Evolutionary conservation across 768 basidiomycete genomes (phyloP).

Genomic region (Amanita phalloides): DNA sequence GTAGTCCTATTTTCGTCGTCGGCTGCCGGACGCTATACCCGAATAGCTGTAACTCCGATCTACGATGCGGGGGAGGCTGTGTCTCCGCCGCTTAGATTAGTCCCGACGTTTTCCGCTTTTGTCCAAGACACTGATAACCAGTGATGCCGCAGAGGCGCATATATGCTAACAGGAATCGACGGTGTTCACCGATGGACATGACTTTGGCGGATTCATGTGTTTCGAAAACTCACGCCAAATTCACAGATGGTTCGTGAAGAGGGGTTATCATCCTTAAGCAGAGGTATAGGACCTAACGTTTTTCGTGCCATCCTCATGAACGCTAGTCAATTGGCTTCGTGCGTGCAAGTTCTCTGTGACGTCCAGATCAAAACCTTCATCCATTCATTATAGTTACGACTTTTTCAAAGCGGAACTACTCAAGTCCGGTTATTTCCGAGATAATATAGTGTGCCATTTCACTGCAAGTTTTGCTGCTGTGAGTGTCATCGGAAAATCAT

Average conservation of each 20-base stretch:
- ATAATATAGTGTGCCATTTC: conserved; percentile 79
- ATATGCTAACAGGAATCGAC: neutral
- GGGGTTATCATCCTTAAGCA: conserved; percentile 60
- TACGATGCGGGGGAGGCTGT: conserved; percentile 1
- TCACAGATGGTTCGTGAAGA: conserved; percentile 81
- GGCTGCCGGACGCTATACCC: neutral
- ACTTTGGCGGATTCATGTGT: neutral
- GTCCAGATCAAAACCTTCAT: neutral
- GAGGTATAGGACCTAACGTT: conserved; percentile 79
- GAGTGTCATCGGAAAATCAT: conserved; percentile 15
- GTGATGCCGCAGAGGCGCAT: neutral
- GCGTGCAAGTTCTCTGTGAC: conserved; percentile 17
- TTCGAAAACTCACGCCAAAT: conserved; percentile 5
- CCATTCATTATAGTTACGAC: conserved; percentile 51
- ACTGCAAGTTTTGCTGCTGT: conserved; percentile 82
- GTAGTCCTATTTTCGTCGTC: neutral
- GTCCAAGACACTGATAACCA: neutral
- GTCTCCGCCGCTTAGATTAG: neutral
- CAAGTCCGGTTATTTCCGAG: conserved; percentile 59
- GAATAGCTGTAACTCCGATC: neutral
- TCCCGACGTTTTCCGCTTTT: neutral
- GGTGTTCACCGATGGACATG: neutral
- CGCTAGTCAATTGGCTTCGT: conserved; percentile 87
- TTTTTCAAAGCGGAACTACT: conserved; percentile 83
- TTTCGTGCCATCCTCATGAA: conserved; percentile 86